These are phyloP conservation scores for Oemleria cerasiformis DNA, from an alignment of 306 rosid genomes.

Conservation along the genomic window DNA sequence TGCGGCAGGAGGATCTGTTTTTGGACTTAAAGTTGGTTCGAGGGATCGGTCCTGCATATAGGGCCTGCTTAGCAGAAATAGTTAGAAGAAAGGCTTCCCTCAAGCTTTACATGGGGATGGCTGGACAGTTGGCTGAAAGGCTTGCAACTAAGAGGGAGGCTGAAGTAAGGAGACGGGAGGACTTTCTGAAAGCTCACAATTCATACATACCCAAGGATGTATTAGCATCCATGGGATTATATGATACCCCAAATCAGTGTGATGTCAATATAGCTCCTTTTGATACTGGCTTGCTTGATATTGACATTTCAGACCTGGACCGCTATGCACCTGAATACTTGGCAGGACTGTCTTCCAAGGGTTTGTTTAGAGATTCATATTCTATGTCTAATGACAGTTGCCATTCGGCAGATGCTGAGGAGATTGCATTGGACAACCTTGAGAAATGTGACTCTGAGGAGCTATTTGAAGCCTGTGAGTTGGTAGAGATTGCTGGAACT, in stretches of 20 bases:
- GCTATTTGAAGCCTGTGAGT: constrained; percentile 63
- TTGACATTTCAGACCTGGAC: constrained; percentile 85
- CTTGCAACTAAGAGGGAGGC: constrained; percentile 84
- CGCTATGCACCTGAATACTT: constrained; percentile 84
- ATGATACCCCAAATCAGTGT: constrained; percentile 79
- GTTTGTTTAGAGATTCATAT: constrained; percentile 50
- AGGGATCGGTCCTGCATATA: constrained; percentile 81
- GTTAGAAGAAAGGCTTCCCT: constrained; percentile 92
- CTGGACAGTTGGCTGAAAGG: constrained; percentile 96
- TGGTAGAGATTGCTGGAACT: constrained; percentile 94
- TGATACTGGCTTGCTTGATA: constrained; percentile 72
- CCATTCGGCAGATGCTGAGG: constrained; percentile 57
- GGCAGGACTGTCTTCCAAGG: constrained; percentile 53
- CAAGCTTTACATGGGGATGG: constrained; percentile 99
- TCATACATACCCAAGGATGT: constrained; percentile 78
- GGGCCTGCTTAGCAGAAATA: constrained; percentile 94
- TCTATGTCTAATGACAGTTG: constrained; percentile 48
- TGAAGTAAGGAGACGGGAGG: constrained; percentile 74
- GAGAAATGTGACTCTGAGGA: constrained; percentile 60
- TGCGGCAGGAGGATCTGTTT: constrained; percentile 80
- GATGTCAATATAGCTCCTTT: constrained; percentile 94
- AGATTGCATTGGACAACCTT: constrained; percentile 39
- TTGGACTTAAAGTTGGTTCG: constrained; percentile 72
- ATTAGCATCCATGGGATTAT: constrained; percentile 81
- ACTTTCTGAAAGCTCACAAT: constrained; percentile 63